Percentiles rank a stretch among this genome's conserved stretches.
Conservation (phyloP, 1,139 yeast species). For the Kodamaea anthophila region DNA sequence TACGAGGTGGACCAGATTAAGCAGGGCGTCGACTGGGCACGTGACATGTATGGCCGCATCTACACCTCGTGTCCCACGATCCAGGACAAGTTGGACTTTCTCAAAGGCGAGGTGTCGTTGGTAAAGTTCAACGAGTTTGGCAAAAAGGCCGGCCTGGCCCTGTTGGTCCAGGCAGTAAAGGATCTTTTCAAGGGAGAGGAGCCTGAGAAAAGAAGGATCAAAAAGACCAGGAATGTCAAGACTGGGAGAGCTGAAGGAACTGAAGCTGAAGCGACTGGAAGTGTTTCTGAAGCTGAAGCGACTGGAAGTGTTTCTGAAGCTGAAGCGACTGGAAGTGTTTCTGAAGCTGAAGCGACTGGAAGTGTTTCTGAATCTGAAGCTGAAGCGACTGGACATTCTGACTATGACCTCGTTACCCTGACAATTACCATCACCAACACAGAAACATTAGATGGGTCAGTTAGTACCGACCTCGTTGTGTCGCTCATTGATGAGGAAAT, state of each 20-base stretch:
- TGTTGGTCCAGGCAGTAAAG: constrained; percentile 17
- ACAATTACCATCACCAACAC: constrained; percentile 25
- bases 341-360: no score
- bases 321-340: no score
- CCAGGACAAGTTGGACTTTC: constrained; percentile 17
- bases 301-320: no score
- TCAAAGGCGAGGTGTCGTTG: constrained; percentile 23
- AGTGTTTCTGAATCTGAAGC: no score
- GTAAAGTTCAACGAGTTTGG: constrained; percentile 16
- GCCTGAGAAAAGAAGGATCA: constrained; percentile 6
- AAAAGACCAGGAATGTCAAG: no score
- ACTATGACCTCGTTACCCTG: no score
- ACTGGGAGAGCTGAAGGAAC: no score
- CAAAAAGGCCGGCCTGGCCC: constrained; percentile 8
- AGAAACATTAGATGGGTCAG: no score
- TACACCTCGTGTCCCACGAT: constrained; percentile 6
- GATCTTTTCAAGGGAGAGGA: constrained; percentile 16
- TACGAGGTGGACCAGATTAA: constrained; percentile 5
- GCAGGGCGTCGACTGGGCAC: constrained; percentile 4
- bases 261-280: no score
- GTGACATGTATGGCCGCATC: constrained; percentile 1
- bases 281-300: no score
- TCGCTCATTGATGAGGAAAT: constrained; percentile 23
- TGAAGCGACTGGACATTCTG: no score
- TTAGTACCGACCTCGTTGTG: constrained; percentile 3